Evolutionary conservation across 495 filamentous ascomycete genomes (phyloP).

Genomic region (Talaromyces stipitatus): DNA sequence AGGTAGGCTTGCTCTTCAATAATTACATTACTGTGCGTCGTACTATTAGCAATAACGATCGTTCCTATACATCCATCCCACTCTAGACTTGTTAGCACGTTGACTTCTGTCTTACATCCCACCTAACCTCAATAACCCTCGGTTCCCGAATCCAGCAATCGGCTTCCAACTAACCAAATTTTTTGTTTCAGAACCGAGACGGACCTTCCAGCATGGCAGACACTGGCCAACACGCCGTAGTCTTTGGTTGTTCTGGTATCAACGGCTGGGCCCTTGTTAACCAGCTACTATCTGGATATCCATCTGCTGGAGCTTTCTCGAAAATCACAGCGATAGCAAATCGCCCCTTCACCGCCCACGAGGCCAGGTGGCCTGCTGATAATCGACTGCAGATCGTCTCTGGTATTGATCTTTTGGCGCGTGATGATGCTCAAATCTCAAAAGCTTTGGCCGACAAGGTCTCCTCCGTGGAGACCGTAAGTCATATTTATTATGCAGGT

Average conservation of each 20-base stretch:
- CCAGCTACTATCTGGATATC: conserved; percentile 32
- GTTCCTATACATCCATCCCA: not conserved
- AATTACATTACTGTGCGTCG: not conserved
- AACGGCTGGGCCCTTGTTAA: conserved; percentile 42
- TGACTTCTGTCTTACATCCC: not conserved
- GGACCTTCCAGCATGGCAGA: not conserved
- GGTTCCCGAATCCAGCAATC: not conserved
- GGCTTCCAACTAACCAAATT: not conserved
- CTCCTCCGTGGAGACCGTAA: conserved; percentile 28
- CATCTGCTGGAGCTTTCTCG: conserved; percentile 25
- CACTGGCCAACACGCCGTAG: conserved; percentile 11
- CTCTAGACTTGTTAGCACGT: not conserved
- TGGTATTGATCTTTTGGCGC: conserved; percentile 31
- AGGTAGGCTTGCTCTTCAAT: not conserved
- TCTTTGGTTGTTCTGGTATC: conserved; percentile 27
- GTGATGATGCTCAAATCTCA: conserved; percentile 7
- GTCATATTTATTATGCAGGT: conserved; percentile 39
- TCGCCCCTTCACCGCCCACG: conserved; percentile 26
- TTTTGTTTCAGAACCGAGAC: not conserved
- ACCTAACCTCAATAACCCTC: not conserved
- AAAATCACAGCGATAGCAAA: conserved; percentile 39
- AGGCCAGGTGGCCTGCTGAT: conserved; percentile 32
- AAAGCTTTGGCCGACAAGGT: conserved; percentile 28
- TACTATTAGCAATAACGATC: not conserved
- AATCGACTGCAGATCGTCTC: conserved; percentile 31